Percentiles rank a stretch among this genome's conserved stretches.
These are phyloP conservation scores for Neonectria punicea DNA, from an alignment of 2,329 filamentous ascomycete species.

Conservation along the genomic window DNA sequence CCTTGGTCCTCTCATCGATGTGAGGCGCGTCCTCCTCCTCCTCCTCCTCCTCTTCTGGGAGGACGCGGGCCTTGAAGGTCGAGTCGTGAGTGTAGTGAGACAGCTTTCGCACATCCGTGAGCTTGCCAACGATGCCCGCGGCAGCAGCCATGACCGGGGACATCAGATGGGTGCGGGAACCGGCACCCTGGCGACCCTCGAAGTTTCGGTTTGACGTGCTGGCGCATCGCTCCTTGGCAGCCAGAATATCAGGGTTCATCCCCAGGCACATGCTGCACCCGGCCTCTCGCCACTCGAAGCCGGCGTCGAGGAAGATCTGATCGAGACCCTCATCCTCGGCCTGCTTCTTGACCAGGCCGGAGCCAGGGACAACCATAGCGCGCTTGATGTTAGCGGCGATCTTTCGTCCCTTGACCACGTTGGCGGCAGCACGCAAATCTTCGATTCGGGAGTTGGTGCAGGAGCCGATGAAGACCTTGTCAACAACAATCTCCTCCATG, in stretches of 20 bases:
- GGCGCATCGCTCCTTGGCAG: constrained; percentile 91
- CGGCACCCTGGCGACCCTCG: constrained; percentile 93
- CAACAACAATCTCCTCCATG: constrained; percentile 90
- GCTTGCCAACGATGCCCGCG: constrained; percentile 87
- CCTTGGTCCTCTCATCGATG: constrained; percentile 63
- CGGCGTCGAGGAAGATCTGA: constrained; percentile 89
- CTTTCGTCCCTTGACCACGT: constrained; percentile 87
- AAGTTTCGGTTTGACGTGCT: constrained; percentile 98
- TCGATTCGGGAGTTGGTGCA: constrained; percentile 98
- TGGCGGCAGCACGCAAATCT: constrained; percentile 88
- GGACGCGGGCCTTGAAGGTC: constrained; percentile 67
- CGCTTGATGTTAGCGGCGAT: constrained; percentile 89
- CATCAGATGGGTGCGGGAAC: constrained; percentile 93
- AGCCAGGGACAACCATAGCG: constrained; percentile 96
- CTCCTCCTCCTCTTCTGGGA: constrained; percentile 36
- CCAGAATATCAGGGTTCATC: constrained; percentile 98
- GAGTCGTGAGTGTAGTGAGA: constrained; percentile 68
- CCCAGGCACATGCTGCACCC: constrained; percentile 99
- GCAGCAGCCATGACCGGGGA: constrained; percentile 97
- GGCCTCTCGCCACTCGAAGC: constrained; percentile 98
- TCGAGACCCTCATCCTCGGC: constrained; percentile 93
- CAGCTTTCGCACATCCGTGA: constrained; percentile 89
- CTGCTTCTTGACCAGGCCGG: constrained; percentile 90
- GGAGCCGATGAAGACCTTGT: constrained; percentile 98
- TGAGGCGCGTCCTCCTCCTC: constrained; percentile 47